Evolutionary conservation across 352 stramenopile genomes (phyloP), one percentile per base, ranked within the genome.

Genomic region (Globisporangium carolinianum): DNA sequence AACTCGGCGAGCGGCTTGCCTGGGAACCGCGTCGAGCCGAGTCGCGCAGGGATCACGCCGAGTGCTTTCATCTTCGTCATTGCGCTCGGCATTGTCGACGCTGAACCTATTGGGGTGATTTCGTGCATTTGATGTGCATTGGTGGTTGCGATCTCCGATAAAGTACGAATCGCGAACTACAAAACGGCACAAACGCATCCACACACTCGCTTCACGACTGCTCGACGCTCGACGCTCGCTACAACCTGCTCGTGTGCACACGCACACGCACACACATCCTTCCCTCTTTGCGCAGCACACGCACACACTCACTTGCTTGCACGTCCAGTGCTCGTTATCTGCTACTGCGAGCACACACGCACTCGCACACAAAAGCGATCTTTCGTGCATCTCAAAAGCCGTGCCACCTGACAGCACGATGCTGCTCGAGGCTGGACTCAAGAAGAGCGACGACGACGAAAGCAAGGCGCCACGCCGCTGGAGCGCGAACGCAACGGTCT

Each of bases 1-100:
- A 95, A 79, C 65, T 89, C 63, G 50, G 67, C 79, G 18, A 95
- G 67, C 36, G 86, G 83, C 68, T 94, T 94, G 37, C 68, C 72
- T 9, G 78, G 82, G 67, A 95, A 92, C 41, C 86, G 79, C 53
- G 83, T 76, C 4, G 85, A 92, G 35, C 71, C 81, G 62, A 89
- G 47, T 14, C 79, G 75, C 51, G 82, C 82, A 10, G 86, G 86
- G 63, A 95, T 94, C 54, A 93, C 79, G 3, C 75, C 86, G 17
- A 95, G 62, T 46, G 76, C 79, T 60, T 89, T 86, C 72, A 73
- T 84, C 56, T 46, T 69, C 6, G 45, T 46, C 36, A 8, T 17
- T 39, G 18, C 12, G 11, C 5, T 51, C n/a, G 45, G 7, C 45
- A 59, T 24, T 24, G 2, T 24, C 24, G 24, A 24, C 24, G 24